A percentile compares a stretch with the other conserved stretches of the same genome.
These are phyloP conservation scores for Iris macrosiphon DNA, from an alignment of 106 monocot genomes.

Conservation along the genomic window DNA sequence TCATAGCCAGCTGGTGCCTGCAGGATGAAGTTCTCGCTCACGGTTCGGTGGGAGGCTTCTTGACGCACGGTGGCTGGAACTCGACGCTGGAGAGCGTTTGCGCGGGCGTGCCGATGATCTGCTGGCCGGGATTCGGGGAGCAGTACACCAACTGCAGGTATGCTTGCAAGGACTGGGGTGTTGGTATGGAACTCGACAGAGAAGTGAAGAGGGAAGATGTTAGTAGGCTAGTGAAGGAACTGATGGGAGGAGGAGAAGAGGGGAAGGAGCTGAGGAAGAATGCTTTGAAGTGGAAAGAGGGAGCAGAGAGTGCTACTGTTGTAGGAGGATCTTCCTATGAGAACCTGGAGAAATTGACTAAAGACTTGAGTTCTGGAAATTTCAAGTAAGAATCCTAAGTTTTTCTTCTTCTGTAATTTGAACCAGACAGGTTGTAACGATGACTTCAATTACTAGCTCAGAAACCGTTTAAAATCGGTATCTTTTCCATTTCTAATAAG, in stretches of 20 bases:
- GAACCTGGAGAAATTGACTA: background rate
- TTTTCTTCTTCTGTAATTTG: too few relatives aligned
- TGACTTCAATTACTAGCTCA: too few relatives aligned
- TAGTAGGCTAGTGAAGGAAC: background rate
- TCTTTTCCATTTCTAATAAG: too few relatives aligned
- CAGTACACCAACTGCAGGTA: constrained; percentile 2
- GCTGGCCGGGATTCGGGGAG: constrained; percentile 4
- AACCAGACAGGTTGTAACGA: too few relatives aligned
- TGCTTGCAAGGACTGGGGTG: background rate
- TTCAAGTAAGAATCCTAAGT: too few relatives aligned
- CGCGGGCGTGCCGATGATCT: constrained; percentile 13
- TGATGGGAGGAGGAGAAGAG: constrained; percentile 18
- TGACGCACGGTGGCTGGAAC: constrained; percentile 52
- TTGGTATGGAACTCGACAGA: background rate
- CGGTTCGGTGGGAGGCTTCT: constrained; percentile 6
- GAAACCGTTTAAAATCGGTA: too few relatives aligned
- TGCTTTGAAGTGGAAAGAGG: constrained; percentile 33
- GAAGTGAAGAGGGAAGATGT: constrained; percentile 3
- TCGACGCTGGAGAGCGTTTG: constrained; percentile 31
- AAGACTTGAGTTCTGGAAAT: too few relatives aligned
- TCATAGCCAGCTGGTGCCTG: constrained; percentile 41
- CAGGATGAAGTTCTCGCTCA: constrained; percentile 31
- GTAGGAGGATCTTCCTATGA: constrained; percentile 26
- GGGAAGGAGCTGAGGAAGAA: constrained; percentile 30
- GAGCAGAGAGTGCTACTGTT: constrained; percentile 15